These are phyloP conservation scores for Prunus campanulata DNA, from an alignment of 306 rosid species.

Conservation along the genomic window DNA sequence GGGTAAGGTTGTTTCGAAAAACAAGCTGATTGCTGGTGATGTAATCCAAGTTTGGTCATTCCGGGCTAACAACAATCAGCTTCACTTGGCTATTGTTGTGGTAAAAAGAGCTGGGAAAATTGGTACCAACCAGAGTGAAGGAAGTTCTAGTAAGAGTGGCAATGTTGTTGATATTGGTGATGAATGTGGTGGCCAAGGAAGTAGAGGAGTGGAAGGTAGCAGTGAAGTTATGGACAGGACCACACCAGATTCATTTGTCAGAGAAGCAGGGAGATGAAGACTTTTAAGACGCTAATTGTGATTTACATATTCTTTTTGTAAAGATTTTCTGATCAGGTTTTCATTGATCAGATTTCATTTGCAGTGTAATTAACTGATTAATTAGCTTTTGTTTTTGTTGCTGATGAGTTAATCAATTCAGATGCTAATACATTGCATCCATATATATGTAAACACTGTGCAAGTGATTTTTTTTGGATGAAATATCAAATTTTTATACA, in stretches of 20 bases:
- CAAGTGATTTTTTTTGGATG: too few relatives aligned
- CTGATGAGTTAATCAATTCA: too few relatives aligned
- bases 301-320: neutral
- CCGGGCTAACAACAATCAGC: neutral
- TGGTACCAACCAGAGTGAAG: neutral
- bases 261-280: neutral
- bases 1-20: neutral
- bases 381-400: too few relatives aligned
- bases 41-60: slow-evolving; percentile 10
- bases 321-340: neutral
- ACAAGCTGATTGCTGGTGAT: neutral
- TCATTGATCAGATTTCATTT: neutral
- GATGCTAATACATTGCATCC: too few relatives aligned
- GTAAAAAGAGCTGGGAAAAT: neutral
- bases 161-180: neutral
- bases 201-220: neutral
- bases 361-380: too few relatives aligned
- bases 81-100: slow-evolving; percentile 1
- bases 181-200: neutral
- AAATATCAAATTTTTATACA: too few relatives aligned
- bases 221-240: neutral
- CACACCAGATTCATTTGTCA: neutral
- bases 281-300: neutral
- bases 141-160: neutral
- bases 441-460: too few relatives aligned